These are phyloP conservation scores for Pseudonectria foliicola DNA, from an alignment of 2,329 filamentous ascomycete species.

Conservation along the genomic window DNA sequence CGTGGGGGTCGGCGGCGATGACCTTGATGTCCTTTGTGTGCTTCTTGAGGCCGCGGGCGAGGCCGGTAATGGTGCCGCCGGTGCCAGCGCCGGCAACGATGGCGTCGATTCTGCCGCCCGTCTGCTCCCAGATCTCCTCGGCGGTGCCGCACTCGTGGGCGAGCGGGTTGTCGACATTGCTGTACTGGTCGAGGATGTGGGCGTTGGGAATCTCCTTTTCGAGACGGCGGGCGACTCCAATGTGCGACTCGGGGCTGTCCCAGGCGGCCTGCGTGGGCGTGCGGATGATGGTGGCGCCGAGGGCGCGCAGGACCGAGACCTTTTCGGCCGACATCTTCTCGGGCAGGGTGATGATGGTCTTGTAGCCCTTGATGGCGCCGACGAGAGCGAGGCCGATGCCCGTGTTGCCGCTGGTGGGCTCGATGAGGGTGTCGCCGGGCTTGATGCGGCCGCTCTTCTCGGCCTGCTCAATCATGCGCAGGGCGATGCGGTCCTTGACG, in stretches of 20 bases:
- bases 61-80: conserved; percentile 87
- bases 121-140: conserved; percentile 94
- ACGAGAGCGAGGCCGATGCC: conserved; percentile 94
- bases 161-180: conserved; percentile 82
- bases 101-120: conserved; percentile 70
- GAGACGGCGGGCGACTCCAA: conserved; percentile 82
- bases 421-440: conserved; percentile 93
- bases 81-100: conserved; percentile 91
- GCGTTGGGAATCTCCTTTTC: conserved; percentile 96
- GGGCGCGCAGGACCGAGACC: conserved; percentile 84
- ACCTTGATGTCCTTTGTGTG: conserved; percentile 82
- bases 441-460: conserved; percentile 89
- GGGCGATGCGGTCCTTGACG: conserved; percentile 89
- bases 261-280: conserved; percentile 94
- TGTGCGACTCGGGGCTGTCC: conserved; percentile 93
- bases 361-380: conserved; percentile 93
- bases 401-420: conserved; percentile 97
- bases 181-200: conserved; percentile 95
- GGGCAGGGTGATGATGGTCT: conserved; percentile 95
- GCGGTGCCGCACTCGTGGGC: conserved; percentile 93
- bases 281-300: conserved; percentile 95
- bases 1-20: conserved; percentile 85
- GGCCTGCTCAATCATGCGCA: conserved; percentile 96
- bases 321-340: conserved; percentile 99
- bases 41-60: conserved; percentile 78